phyloP scores from a whole-genome alignment of 371 early-diverging fungal genomes.

The Mucor plumbeus region DNA sequence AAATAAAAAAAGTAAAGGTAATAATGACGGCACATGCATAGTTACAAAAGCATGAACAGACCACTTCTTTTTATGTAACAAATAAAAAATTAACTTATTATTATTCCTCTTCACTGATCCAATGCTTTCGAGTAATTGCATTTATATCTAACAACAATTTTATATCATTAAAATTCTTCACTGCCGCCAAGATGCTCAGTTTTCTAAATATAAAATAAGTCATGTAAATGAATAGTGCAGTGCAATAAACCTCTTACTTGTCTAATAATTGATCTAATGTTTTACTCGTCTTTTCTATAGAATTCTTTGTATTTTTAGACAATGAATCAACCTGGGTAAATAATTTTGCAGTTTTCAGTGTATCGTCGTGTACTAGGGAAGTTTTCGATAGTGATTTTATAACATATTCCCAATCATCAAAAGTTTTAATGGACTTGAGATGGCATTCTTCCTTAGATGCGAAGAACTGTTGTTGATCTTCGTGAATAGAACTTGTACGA shows the following conservation, averaged over 20 bases:
- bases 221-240: neutral
- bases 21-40: constrained; percentile 5
- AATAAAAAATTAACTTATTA: neutral
- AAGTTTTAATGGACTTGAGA: constrained; percentile 27
- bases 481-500: neutral
- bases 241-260: constrained; percentile 7
- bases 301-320: constrained; percentile 31
- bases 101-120: neutral
- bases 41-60: constrained; percentile 3
- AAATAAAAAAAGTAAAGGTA: neutral
- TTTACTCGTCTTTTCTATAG: constrained; percentile 22
- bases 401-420: constrained; percentile 35
- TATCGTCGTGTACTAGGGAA: constrained; percentile 22
- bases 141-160: neutral
- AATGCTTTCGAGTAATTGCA: neutral
- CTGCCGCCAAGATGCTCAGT: neutral
- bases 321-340: constrained; percentile 37
- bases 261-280: constrained; percentile 21
- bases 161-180: neutral
- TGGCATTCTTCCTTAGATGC: constrained; percentile 38
- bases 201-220: neutral
- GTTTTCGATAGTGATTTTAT: neutral
- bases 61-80: neutral
- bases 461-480: constrained; percentile 10
- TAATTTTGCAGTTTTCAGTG: constrained; percentile 30